Evolutionary conservation across 257 asterid species (phyloP).

Genomic region (Solanum gandarillasii): DNA sequence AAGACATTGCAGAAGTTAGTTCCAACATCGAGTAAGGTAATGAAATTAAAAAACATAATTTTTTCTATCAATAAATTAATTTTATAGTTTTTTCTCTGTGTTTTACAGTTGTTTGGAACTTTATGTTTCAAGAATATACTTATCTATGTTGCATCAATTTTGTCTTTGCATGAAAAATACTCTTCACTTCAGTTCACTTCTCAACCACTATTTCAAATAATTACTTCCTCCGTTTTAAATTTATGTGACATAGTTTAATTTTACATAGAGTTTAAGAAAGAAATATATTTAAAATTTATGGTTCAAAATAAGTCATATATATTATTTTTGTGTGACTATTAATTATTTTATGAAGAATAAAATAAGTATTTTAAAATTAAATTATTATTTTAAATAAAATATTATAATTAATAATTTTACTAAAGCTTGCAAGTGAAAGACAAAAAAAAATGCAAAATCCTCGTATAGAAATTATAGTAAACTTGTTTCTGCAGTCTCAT

Average conservation of each 20-base stretch:
- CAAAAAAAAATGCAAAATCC: background rate
- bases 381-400: no score
- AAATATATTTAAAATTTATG: background rate
- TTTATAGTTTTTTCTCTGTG: background rate
- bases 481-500: background rate
- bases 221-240: no score
- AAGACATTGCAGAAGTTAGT: slow-evolving; percentile 86
- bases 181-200: background rate
- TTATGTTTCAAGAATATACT: background rate
- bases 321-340: no score
- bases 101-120: background rate
- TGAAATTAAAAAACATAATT: background rate
- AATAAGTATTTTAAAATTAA: no score
- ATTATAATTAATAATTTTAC: no score
- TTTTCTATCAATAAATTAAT: background rate
- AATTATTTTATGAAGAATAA: no score
- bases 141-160: background rate
- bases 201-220: background rate
- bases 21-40: slow-evolving; percentile 93
- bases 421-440: background rate
- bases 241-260: no score
- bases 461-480: background rate
- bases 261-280: no score
- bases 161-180: background rate
- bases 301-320: no score